Evolutionary conservation across 1,284 basidiomycete genomes (phyloP).

Genomic region (Schizophyllum amplum): DNA sequence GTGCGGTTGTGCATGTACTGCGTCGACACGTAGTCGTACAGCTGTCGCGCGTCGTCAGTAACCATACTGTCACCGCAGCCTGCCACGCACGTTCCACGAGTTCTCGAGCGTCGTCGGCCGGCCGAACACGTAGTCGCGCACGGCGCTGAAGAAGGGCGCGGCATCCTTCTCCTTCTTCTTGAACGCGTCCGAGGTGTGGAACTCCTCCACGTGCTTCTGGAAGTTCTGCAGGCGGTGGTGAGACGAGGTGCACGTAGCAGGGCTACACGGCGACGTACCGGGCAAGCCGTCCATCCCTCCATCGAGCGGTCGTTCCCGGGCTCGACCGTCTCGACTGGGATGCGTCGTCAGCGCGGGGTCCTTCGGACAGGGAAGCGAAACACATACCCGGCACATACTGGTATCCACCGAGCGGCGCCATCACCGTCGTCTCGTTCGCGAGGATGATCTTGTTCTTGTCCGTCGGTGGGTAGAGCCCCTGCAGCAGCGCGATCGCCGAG

Average conservation of each 20-base stretch:
- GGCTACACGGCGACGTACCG: constrained; percentile 33
- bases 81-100: constrained; percentile 36
- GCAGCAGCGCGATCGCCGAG: constrained; percentile 68
- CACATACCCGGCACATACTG: constrained; percentile 67
- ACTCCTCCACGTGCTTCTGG: constrained; percentile 48
- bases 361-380: neutral
- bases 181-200: constrained; percentile 58
- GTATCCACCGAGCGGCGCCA: constrained; percentile 77
- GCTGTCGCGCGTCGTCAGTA: constrained; percentile 24
- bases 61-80: constrained; percentile 57
- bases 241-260: constrained; percentile 1
- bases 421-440: constrained; percentile 68
- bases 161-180: constrained; percentile 48
- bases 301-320: constrained; percentile 76
- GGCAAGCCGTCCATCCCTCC: constrained; percentile 81
- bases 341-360: constrained; percentile 2
- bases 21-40: constrained; percentile 74
- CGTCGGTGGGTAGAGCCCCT: constrained; percentile 75
- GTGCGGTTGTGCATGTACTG: constrained; percentile 74
- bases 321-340: constrained; percentile 70
- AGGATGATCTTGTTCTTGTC: constrained; percentile 60
- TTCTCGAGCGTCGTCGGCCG: constrained; percentile 62
- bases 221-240: constrained; percentile 38
- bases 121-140: constrained; percentile 64
- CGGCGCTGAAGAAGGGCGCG: constrained; percentile 53